Percentiles rank a stretch among this genome's conserved stretches.
Evolutionary conservation across 169 alveolate species (phyloP).

Genomic region (Plasmodium berghei): DNA sequence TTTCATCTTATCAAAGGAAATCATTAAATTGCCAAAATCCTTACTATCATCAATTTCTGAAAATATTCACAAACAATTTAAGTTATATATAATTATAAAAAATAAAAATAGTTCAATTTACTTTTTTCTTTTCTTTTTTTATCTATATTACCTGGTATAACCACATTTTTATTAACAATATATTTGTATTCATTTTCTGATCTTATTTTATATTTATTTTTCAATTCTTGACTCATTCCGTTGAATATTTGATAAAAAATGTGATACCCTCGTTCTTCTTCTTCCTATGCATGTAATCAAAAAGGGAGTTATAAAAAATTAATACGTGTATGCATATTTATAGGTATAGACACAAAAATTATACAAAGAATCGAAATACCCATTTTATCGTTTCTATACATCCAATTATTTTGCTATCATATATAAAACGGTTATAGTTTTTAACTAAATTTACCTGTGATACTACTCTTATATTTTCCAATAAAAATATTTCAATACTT

Average conservation of each 20-base stretch:
- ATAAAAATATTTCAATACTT: conserved; percentile 58
- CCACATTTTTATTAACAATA: conserved; percentile 32
- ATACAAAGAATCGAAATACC: neutral
- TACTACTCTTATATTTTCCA: conserved; percentile 75
- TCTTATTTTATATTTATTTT: conserved; percentile 54
- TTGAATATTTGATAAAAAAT: conserved; percentile 80
- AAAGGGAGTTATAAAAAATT: neutral
- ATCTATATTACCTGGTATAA: conserved; percentile 35
- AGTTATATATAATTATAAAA: conserved; percentile 8
- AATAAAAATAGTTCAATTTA: neutral
- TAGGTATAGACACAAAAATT: neutral
- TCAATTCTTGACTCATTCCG: conserved; percentile 64
- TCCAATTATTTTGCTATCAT: neutral
- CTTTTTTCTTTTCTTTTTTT: neutral
- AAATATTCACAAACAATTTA: neutral
- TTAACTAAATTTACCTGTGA: conserved; percentile 41
- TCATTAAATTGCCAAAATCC: conserved; percentile 32
- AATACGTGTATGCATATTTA: neutral
- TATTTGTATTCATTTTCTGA: conserved; percentile 49
- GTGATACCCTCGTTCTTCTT: conserved; percentile 81
- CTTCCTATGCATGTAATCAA: conserved; percentile 34
- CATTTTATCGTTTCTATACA: neutral
- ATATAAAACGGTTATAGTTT: neutral
- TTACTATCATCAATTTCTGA: conserved; percentile 57
- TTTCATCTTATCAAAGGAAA: conserved; percentile 64